Conservation (phyloP, 164 flowering plant species). For the Litsea cubeba region DNA sequence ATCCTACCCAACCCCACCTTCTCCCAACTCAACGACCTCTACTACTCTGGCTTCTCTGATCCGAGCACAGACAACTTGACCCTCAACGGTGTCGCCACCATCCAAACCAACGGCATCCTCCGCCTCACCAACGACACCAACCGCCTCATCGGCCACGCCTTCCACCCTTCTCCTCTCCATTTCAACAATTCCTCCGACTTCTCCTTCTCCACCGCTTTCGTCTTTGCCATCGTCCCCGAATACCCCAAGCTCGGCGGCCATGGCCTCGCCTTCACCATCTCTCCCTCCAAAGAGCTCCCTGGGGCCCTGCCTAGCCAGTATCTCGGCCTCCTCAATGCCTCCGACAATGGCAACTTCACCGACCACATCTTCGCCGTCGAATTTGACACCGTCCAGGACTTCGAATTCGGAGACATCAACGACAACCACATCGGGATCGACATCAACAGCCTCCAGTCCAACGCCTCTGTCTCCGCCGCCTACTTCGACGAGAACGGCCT, state of each 20-base stretch:
- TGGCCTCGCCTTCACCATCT: slow-evolving; percentile 55
- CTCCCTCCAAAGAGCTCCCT: slow-evolving; percentile 23
- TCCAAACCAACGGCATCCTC: slow-evolving; percentile 32
- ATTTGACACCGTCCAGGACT: slow-evolving; percentile 60
- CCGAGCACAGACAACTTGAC: slow-evolving; percentile 30
- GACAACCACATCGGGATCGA: slow-evolving; percentile 78
- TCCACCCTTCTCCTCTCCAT: slow-evolving; percentile 31
- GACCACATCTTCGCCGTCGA: slow-evolving; percentile 58
- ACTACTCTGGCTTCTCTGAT: slow-evolving; percentile 34
- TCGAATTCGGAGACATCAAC: slow-evolving; percentile 51
- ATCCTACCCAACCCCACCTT: background rate
- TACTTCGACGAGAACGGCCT: slow-evolving; percentile 1
- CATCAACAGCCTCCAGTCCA: slow-evolving; percentile 48
- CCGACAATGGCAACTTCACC: slow-evolving; percentile 30
- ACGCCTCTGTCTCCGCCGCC: slow-evolving; percentile 35
- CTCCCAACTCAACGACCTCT: slow-evolving; percentile 14
- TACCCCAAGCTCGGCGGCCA: slow-evolving; percentile 50
- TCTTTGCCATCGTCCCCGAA: slow-evolving; percentile 43
- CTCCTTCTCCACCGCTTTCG: slow-evolving; percentile 57
- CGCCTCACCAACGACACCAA: slow-evolving; percentile 35
- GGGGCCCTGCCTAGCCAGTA: slow-evolving; percentile 51
- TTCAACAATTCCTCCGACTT: slow-evolving; percentile 17
- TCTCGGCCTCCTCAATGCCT: slow-evolving; percentile 50
- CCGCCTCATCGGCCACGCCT: slow-evolving; percentile 38
- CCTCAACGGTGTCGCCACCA: slow-evolving; percentile 35